Evolutionary conservation across 75 land plant species (phyloP), one percentile per base, ranked within the genome.

Genomic region (Chamaecyparis obtusa): DNA sequence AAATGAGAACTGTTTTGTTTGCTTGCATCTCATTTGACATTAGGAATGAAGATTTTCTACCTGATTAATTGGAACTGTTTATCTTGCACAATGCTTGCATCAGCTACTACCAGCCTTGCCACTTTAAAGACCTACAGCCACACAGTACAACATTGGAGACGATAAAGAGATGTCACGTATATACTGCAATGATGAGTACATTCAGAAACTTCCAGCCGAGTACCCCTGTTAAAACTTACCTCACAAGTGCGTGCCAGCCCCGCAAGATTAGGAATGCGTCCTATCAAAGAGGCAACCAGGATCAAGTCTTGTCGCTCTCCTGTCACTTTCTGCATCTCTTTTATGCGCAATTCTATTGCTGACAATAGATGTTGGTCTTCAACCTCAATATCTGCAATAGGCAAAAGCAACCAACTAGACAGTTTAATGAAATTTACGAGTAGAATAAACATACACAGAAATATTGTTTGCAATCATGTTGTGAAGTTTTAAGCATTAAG

Each of bases 211-310:
- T 80, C 83, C 43, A 77, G 27, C 15, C 3, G 41, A 48, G 16
- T 21, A 14, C 48, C 49, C n/a, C 3, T 8, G 2, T 48, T 60
- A 37, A 85, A 30, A 85, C 46, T 90, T 78, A 96, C 99, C 97
- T 96, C 99, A 91, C 99, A 98, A 36, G 99, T 96, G 76, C 99
- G 90, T 54, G 97, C 97, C 55, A 98, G 87, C n/a, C 99, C 99
- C 87, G 99, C 97, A 88, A 98, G 93, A 86, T 95, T 96, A 54
- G 99, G 99, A 85, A 95, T 93, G 55, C 98, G 95, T 46, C 93
- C 98, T 85, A 94, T 48, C 67, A 95, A 88, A 86, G 97, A 95
- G 56, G 99, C 99, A 17, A 98, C 94, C 83, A 98, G 90, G 76
- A 98, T 93, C 69, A 98, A 54, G 30, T 94, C 90, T 82, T 96